These are phyloP conservation scores for Tuber brumale DNA, from an alignment of 495 filamentous ascomycete species.

Conservation along the genomic window DNA sequence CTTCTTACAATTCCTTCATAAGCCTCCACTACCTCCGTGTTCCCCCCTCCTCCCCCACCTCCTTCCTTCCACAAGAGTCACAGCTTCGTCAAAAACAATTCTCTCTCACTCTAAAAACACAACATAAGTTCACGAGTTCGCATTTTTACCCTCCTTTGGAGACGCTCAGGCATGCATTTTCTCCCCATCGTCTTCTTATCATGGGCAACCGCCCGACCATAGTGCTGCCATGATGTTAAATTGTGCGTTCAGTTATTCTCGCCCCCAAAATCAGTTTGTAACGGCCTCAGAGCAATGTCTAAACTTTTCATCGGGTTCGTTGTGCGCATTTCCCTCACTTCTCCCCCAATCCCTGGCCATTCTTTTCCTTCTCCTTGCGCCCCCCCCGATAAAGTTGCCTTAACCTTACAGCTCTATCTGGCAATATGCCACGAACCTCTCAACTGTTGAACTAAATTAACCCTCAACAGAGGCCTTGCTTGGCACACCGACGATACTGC, in stretches of 20 bases:
- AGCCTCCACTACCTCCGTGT: constrained; percentile 9
- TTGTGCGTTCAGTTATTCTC: constrained; percentile 44
- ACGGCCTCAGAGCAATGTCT: constrained; percentile 55
- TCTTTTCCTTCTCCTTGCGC: constrained; percentile 1
- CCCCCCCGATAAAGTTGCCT: background rate
- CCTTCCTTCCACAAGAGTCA: constrained; percentile 3
- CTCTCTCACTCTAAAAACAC: constrained; percentile 18
- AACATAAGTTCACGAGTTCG: constrained; percentile 23
- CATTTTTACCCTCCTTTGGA: constrained; percentile 36
- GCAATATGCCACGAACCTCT: constrained; percentile 22
- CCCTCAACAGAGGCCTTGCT: constrained; percentile 68
- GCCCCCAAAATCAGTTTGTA: constrained; percentile 37
- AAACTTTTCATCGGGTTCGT: constrained; percentile 89
- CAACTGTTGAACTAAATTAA: constrained; percentile 27
- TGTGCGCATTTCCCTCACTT: constrained; percentile 13
- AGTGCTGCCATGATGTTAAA: constrained; percentile 43
- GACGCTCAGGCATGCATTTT: constrained; percentile 42
- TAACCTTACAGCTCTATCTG: background rate
- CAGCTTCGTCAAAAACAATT: constrained; percentile 17
- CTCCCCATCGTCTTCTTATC: constrained; percentile 39
- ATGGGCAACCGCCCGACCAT: constrained; percentile 39
- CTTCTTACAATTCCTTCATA: constrained; percentile 7
- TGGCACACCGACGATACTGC: constrained; percentile 92
- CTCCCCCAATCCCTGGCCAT: background rate
- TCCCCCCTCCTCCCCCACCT: constrained; percentile 24